phyloP scores from a whole-genome alignment of 805 yeast genomes.

The Candida fluviatilis region DNA sequence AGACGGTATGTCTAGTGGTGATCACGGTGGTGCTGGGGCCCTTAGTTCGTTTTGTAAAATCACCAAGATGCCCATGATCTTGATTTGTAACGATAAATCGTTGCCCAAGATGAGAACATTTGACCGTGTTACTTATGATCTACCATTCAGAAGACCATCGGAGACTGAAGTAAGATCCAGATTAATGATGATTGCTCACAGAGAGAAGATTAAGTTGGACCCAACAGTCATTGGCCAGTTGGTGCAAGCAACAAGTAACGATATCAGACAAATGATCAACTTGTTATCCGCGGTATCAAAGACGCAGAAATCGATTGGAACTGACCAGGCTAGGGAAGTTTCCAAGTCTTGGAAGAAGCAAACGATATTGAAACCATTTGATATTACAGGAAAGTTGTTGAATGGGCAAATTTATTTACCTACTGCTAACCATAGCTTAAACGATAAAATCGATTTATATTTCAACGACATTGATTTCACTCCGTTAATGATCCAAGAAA shows the following conservation, averaged over 20 bases:
- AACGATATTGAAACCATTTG: slow-evolving; percentile 88
- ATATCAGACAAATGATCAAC: slow-evolving; percentile 91
- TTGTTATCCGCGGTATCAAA: slow-evolving; percentile 78
- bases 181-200: slow-evolving; percentile 81
- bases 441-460: slow-evolving; percentile 82
- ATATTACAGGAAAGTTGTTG: slow-evolving; percentile 68
- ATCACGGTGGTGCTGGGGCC: slow-evolving; percentile 97
- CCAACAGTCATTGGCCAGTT: slow-evolving; percentile 78
- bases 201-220: slow-evolving; percentile 79
- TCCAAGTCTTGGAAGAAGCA: slow-evolving; percentile 82
- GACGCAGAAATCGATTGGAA: slow-evolving; percentile 61
- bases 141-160: slow-evolving; percentile 86
- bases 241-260: slow-evolving; percentile 81
- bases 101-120: slow-evolving; percentile 96
- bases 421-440: slow-evolving; percentile 50
- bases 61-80: slow-evolving; percentile 84
- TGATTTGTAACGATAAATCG: slow-evolving; percentile 89
- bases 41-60: slow-evolving; percentile 81
- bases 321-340: slow-evolving; percentile 58
- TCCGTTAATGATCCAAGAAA: slow-evolving; percentile 95
- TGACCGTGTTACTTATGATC: slow-evolving; percentile 73
- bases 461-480: slow-evolving; percentile 94
- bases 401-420: slow-evolving; percentile 54
- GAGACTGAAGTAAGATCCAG: slow-evolving; percentile 78
- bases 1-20: slow-evolving; percentile 99